Conservation (phyloP, 768 basidiomycete species). For the Lactarius hatsudake region DNA sequence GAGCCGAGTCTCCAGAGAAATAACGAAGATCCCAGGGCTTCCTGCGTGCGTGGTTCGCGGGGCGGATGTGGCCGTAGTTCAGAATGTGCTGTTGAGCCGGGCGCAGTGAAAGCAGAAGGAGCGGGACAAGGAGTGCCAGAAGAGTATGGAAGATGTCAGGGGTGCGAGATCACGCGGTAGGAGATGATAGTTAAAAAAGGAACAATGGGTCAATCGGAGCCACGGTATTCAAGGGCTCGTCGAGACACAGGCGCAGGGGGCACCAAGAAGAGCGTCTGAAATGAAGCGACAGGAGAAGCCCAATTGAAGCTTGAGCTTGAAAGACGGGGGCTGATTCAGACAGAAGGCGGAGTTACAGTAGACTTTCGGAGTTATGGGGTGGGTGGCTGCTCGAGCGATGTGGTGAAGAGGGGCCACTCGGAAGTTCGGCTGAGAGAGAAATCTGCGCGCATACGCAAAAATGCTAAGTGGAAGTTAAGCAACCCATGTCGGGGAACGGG, state of each 20-base stretch:
- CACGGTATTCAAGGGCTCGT: not conserved
- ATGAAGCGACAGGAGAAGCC: not conserved
- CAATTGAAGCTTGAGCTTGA: not conserved
- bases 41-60: conserved; percentile 23
- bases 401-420: not conserved
- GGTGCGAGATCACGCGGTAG: conserved; percentile 16
- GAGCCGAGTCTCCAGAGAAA: conserved; percentile 1
- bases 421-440: conserved; percentile 7
- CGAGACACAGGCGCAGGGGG: not conserved
- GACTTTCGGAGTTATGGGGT: not conserved
- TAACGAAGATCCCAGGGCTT: conserved; percentile 21
- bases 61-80: conserved; percentile 18
- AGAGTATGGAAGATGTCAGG: conserved; percentile 21
- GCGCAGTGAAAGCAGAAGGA: conserved; percentile 9
- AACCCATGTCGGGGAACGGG: conserved; percentile 1
- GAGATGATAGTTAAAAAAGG: conserved; percentile 17
- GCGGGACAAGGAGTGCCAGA: conserved; percentile 6
- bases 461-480: conserved; percentile 11
- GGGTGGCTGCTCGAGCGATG: not conserved
- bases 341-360: not conserved
- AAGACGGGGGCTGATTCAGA: not conserved
- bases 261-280: not conserved
- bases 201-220: conserved; percentile 8
- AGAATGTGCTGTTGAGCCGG: conserved; percentile 9
- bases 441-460: not conserved